Conservation (phyloP, 139 green algal genomes). For the Micractinium conductrix region DNA sequence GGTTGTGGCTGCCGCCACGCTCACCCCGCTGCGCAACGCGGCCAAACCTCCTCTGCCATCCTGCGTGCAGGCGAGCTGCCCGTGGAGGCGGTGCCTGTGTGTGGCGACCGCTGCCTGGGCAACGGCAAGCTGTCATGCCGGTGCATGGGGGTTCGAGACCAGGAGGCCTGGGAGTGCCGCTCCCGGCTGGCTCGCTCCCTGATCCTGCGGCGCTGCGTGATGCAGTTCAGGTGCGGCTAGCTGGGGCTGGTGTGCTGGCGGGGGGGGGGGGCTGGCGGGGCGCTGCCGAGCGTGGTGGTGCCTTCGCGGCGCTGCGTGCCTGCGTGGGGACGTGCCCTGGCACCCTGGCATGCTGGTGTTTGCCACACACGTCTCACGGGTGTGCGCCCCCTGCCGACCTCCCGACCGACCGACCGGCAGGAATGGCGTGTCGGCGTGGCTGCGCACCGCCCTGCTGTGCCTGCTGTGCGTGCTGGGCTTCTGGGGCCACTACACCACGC, state of each 20-base stretch:
- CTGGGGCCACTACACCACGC: slow-evolving; percentile 51
- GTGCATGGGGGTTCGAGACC: slow-evolving; percentile 65
- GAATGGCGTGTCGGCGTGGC: slow-evolving; percentile 26
- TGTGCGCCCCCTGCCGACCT: no score
- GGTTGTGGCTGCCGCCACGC: not conserved
- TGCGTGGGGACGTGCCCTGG: no score
- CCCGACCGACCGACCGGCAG: no score
- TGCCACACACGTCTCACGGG: no score
- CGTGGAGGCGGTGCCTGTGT: slow-evolving; percentile 74
- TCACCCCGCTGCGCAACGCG: not conserved
- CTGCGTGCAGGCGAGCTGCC: slow-evolving; percentile 56
- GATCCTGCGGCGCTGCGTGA: slow-evolving; percentile 61
- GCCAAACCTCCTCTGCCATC: not conserved
- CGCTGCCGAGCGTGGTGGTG: no score
- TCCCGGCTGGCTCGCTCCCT: slow-evolving; percentile 69
- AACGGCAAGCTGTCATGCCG: slow-evolving; percentile 53
- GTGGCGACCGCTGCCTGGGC: slow-evolving; percentile 46
- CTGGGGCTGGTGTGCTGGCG: slow-evolving; percentile 12
- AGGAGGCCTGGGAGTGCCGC: slow-evolving; percentile 80
- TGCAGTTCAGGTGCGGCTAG: slow-evolving; percentile 20
- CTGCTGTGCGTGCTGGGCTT: slow-evolving; percentile 70
- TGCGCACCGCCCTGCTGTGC: slow-evolving; percentile 53
- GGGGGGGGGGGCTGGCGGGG: no score
- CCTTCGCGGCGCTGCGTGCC: no score
- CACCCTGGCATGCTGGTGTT: no score